A percentile compares a stretch with the other conserved stretches of the same genome.
These are phyloP conservation scores for Cicer judaicum DNA, from an alignment of 306 rosid genomes.

Conservation along the genomic window DNA sequence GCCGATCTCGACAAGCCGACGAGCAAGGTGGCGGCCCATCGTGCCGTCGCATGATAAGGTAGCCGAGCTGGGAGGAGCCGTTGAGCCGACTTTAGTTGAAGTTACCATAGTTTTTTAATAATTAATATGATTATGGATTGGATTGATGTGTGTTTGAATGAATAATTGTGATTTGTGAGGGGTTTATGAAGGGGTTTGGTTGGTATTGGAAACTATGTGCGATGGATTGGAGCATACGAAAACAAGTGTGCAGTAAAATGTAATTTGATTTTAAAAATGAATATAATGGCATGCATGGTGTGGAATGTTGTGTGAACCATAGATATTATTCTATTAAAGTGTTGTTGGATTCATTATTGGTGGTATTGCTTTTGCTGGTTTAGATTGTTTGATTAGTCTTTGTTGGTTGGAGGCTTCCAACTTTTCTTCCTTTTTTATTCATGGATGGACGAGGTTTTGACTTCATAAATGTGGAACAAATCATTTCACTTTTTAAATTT, in stretches of 20 bases:
- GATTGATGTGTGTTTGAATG: neutral
- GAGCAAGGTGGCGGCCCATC: slow-evolving; percentile 72
- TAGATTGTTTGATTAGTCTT: neutral
- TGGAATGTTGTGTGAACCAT: neutral
- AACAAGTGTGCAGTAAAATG: slow-evolving; percentile 11
- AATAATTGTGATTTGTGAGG: neutral
- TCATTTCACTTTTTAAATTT: neutral
- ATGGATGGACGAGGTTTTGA: slow-evolving; percentile 1
- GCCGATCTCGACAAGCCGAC: slow-evolving; percentile 72
- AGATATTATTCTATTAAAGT: slow-evolving; percentile 1
- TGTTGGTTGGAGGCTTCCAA: neutral
- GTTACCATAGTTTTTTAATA: slow-evolving; percentile 46
- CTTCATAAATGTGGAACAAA: neutral
- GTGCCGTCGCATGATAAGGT: slow-evolving; percentile 50
- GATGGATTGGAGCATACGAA: neutral
- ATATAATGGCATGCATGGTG: neutral
- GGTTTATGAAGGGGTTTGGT: slow-evolving; percentile 41
- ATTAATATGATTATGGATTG: neutral
- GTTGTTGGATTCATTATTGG: neutral
- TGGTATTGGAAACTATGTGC: slow-evolving; percentile 50
- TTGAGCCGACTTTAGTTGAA: slow-evolving; percentile 43
- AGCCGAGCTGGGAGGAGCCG: slow-evolving; percentile 37
- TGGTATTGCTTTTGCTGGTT: slow-evolving; percentile 32
- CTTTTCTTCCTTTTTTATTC: neutral
- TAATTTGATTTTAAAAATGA: neutral